phyloP scores from a whole-genome alignment of 176 grass and related monocot genomes.

The Phoenix roebelenii region DNA sequence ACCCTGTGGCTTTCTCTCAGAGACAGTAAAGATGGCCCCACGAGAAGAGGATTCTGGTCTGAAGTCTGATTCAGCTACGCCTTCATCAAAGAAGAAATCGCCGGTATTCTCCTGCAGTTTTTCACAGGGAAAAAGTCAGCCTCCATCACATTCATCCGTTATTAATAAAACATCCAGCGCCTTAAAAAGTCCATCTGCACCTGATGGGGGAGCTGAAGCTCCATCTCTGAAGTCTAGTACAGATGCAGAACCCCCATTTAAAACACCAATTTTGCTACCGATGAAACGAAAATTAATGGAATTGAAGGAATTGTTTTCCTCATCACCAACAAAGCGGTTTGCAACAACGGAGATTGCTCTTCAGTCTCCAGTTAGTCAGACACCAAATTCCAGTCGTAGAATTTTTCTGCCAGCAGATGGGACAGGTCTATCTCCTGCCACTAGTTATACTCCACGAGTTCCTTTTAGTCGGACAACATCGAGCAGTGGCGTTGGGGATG shows the following conservation, averaged over 20 bases:
- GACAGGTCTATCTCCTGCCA: slow-evolving; percentile 42
- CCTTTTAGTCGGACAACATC: slow-evolving; percentile 36
- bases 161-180: slow-evolving; percentile 25
- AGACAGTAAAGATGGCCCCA: slow-evolving; percentile 25
- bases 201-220: slow-evolving; percentile 29
- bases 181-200: slow-evolving; percentile 28
- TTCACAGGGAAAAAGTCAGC: slow-evolving; percentile 27
- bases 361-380: slow-evolving; percentile 64
- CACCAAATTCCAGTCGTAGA: slow-evolving; percentile 50
- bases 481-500: slow-evolving; percentile 45
- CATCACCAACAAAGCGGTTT: slow-evolving; percentile 37
- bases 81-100: slow-evolving; percentile 56
- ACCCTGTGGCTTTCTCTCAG: slow-evolving; percentile 46
- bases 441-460: slow-evolving; percentile 22
- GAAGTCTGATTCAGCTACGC: slow-evolving; percentile 38
- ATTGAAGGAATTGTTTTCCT: slow-evolving; percentile 37
- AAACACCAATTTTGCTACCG: slow-evolving; percentile 65
- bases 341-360: slow-evolving; percentile 37
- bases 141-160: slow-evolving; percentile 21
- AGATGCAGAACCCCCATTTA: slow-evolving; percentile 33
- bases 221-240: slow-evolving; percentile 16
- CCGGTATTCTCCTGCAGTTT: slow-evolving; percentile 65
- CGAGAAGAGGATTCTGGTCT: slow-evolving; percentile 33
- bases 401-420: slow-evolving; percentile 27
- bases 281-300: slow-evolving; percentile 78